A percentile compares a stretch with the other conserved stretches of the same genome.
These are phyloP conservation scores for Penicillium argentinense DNA, from an alignment of 495 filamentous ascomycete species.

Conservation along the genomic window DNA sequence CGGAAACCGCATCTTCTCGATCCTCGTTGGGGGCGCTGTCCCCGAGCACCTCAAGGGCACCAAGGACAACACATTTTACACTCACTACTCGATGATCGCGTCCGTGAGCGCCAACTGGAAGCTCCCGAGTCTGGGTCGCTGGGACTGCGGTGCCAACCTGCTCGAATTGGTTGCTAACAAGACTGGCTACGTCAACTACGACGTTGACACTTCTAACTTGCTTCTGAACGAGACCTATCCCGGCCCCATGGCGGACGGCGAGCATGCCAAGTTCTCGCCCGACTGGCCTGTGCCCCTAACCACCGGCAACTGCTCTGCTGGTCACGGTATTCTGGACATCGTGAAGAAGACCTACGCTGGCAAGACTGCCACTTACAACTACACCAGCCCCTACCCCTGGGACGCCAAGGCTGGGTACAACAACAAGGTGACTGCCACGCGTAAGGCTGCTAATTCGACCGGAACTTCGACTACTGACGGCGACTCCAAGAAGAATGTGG, in stretches of 20 bases:
- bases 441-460: constrained; percentile 11
- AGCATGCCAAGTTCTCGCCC: constrained; percentile 30
- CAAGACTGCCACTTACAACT: constrained; percentile 35
- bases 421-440: constrained; percentile 29
- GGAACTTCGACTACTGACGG: constrained; percentile 2
- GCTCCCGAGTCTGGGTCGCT: constrained; percentile 65
- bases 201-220: constrained; percentile 45
- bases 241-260: constrained; percentile 39
- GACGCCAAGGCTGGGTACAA: constrained; percentile 22
- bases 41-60: constrained; percentile 57
- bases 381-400: constrained; percentile 37
- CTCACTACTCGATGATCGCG: constrained; percentile 68
- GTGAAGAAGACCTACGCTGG: constrained; percentile 41
- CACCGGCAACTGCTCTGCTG: constrained; percentile 40
- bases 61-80: constrained; percentile 66
- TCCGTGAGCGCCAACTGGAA: constrained; percentile 69
- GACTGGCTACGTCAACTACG: constrained; percentile 56
- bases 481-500: neutral
- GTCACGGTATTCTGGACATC: constrained; percentile 38
- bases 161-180: constrained; percentile 59
- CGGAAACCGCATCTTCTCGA: constrained; percentile 23
- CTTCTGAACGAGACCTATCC: constrained; percentile 47
- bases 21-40: constrained; percentile 66
- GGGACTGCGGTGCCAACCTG: constrained; percentile 71
- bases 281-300: constrained; percentile 46